phyloP scores from a whole-genome alignment of 2,329 filamentous ascomycete genomes.

The Akanthomyces muscarius region DNA sequence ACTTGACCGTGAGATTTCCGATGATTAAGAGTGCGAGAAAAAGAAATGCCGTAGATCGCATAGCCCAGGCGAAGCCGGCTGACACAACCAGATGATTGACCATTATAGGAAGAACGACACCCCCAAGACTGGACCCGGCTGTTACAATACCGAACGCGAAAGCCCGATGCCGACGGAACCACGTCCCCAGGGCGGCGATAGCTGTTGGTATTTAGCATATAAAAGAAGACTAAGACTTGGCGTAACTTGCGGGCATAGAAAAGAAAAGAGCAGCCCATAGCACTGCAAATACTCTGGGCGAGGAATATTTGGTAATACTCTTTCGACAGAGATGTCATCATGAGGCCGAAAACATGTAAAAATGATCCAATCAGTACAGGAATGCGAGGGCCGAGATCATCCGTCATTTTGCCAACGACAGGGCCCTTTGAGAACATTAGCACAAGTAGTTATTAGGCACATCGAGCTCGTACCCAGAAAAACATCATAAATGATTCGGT shows the following conservation, averaged over 20 bases:
- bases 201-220: not conserved
- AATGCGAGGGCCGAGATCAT: slow-evolving; percentile 29
- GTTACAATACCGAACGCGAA: slow-evolving; percentile 57
- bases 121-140: slow-evolving; percentile 51
- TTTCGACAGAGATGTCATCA: slow-evolving; percentile 13
- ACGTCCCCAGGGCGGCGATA: slow-evolving; percentile 53
- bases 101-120: slow-evolving; percentile 42
- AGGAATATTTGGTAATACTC: slow-evolving; percentile 17
- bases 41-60: slow-evolving; percentile 57
- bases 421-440: slow-evolving; percentile 22
- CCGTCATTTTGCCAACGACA: slow-evolving; percentile 39
- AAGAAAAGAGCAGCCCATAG: slow-evolving; percentile 12
- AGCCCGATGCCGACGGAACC: slow-evolving; percentile 51
- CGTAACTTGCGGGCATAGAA: not conserved
- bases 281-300: slow-evolving; percentile 13
- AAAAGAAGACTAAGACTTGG: not conserved
- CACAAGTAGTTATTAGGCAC: too few relatives aligned
- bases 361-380: slow-evolving; percentile 17
- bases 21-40: slow-evolving; percentile 37
- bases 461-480: not conserved
- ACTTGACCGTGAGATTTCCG: slow-evolving; percentile 30
- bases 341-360: slow-evolving; percentile 6
- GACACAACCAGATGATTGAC: slow-evolving; percentile 23
- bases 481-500: slow-evolving; percentile 12
- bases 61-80: slow-evolving; percentile 42